A percentile compares a stretch with the other conserved stretches of the same genome.
These are phyloP conservation scores for Pichia eremophila DNA, from an alignment of 805 yeast species.

Conservation along the genomic window DNA sequence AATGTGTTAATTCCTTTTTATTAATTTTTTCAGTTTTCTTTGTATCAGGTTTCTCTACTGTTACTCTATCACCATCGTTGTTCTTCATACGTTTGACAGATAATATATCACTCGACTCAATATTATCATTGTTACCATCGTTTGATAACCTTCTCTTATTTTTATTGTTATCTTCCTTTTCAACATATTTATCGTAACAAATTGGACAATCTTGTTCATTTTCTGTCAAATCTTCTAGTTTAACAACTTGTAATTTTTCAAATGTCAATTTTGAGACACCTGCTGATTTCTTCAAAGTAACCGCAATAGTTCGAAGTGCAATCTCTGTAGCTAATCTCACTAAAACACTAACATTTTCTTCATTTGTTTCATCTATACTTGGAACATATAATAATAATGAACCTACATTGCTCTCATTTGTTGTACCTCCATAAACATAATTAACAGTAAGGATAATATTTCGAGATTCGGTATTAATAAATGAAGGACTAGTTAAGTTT, in stretches of 20 bases:
- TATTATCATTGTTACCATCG: conserved; percentile 1
- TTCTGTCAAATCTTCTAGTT: conserved; percentile 21
- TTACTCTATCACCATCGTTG: conserved; percentile 5
- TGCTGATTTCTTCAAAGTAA: conserved; percentile 36
- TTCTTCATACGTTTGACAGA: neutral
- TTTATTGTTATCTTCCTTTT: conserved; percentile 8
- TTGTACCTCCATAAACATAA: conserved; percentile 24
- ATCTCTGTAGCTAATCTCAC: conserved; percentile 60
- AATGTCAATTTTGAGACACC: conserved; percentile 49
- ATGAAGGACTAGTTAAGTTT: neutral
- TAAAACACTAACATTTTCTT: conserved; percentile 49
- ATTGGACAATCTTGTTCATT: conserved; percentile 43
- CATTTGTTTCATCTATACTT: conserved; percentile 51
- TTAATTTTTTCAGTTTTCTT: conserved; percentile 6
- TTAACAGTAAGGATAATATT: conserved; percentile 34
- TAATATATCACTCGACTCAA: neutral
- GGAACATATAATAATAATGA: conserved; percentile 57
- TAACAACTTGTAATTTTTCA: conserved; percentile 36
- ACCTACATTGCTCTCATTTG: conserved; percentile 30
- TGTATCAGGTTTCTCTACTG: neutral
- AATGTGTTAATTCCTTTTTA: conserved; percentile 34
- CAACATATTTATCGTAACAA: conserved; percentile 48
- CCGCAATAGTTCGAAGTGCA: conserved; percentile 55
- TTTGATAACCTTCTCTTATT: neutral
- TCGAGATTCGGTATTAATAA: conserved; percentile 18